These are phyloP conservation scores for Pterulicium gracile DNA, from an alignment of 1,284 basidiomycete species.

Conservation along the genomic window DNA sequence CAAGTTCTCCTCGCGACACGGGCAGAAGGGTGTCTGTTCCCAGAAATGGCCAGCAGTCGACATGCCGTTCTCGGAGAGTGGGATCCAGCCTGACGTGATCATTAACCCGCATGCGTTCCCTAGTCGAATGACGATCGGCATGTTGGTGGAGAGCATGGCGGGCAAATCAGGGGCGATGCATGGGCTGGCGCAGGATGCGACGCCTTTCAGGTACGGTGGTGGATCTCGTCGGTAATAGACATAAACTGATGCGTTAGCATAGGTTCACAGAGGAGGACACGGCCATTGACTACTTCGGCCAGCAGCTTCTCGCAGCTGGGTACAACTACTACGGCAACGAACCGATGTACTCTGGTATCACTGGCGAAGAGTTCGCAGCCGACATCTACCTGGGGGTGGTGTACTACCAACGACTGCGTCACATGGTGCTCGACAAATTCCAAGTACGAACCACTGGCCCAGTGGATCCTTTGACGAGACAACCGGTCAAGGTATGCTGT, in stretches of 20 bases:
- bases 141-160: conserved; percentile 99
- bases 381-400: conserved; percentile 99
- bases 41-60: conserved; percentile 98
- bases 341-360: conserved; percentile 99
- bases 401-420: conserved; percentile 96
- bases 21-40: conserved; percentile 99
- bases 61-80: conserved; percentile 98
- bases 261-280: conserved; percentile 96
- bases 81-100: conserved; percentile 98
- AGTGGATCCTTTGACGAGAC: conserved; percentile 90
- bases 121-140: conserved; percentile 99
- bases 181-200: conserved; percentile 95
- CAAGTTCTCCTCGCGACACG: conserved; percentile 98
- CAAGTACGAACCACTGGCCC: conserved; percentile 98
- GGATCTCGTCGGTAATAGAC: too few relatives aligned
- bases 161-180: conserved; percentile 99
- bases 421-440: conserved; percentile 99
- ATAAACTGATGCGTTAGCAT: conserved; percentile 10
- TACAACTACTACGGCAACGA: conserved; percentile 99
- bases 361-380: conserved; percentile 94
- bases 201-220: conserved; percentile 92
- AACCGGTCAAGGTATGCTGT: conserved; percentile 83
- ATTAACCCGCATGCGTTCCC: conserved; percentile 99
- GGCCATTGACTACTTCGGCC: conserved; percentile 94
- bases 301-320: conserved; percentile 87